phyloP scores from a whole-genome alignment of 1,284 basidiomycete species.

The Erythrobasidium hasegawianum region DNA sequence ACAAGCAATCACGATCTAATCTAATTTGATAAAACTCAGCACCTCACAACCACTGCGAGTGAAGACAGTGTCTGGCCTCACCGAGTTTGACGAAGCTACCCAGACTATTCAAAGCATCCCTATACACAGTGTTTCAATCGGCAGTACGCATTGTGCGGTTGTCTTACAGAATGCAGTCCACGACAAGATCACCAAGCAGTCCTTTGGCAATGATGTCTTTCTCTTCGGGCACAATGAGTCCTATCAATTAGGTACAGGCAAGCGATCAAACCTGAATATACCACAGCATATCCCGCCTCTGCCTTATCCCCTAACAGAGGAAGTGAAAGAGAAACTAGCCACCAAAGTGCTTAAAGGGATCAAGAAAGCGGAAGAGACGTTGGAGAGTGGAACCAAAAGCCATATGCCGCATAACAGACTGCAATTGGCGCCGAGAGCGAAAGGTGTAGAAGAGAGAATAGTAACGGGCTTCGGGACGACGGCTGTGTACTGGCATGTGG shows the following conservation, averaged over 20 bases:
- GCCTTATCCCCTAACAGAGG: conserved; percentile 53
- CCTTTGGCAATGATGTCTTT: conserved; percentile 31
- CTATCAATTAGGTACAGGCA: conserved; percentile 81
- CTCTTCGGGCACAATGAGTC: conserved; percentile 58
- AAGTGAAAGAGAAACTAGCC: conserved; percentile 14
- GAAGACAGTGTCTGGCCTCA: conserved; percentile 74
- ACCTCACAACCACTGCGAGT: conserved; percentile 63
- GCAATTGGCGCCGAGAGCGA: conserved; percentile 56
- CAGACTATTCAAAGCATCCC: conserved; percentile 63
- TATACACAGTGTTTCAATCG: conserved; percentile 66
- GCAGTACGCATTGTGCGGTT: conserved; percentile 54
- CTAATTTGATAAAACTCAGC: background rate
- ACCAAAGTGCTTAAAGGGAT: conserved; percentile 43
- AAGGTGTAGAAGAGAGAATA: conserved; percentile 62
- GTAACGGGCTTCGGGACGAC: conserved; percentile 47
- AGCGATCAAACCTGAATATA: conserved; percentile 65
- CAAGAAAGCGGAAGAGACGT: conserved; percentile 57
- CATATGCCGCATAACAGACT: conserved; percentile 52
- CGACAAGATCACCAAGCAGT: conserved; percentile 12
- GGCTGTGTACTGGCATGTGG: conserved; percentile 42
- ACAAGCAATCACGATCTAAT: conserved; percentile 4
- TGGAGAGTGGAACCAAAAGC: conserved; percentile 45
- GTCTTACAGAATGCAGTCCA: conserved; percentile 55
- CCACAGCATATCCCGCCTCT: conserved; percentile 59
- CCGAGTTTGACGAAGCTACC: conserved; percentile 70